Percentiles rank a stretch among this genome's conserved stretches.
phyloP scores from a whole-genome alignment of 1,284 basidiomycete species.

The Coniferiporia weirii region DNA sequence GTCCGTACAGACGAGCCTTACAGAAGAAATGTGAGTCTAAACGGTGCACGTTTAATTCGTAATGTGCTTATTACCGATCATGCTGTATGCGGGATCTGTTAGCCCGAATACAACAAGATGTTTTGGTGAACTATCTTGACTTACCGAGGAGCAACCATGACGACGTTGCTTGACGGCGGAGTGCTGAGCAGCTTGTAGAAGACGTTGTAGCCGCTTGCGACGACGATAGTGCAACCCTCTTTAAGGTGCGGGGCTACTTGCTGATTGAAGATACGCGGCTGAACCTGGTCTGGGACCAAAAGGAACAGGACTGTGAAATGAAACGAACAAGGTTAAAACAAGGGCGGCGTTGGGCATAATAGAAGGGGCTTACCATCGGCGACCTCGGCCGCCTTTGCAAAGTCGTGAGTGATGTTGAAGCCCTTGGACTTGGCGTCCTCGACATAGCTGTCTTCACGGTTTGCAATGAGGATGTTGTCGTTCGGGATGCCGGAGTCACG shows the following conservation, averaged over 20 bases:
- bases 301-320: conserved; percentile 47
- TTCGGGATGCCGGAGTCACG: conserved; percentile 60
- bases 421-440: conserved; percentile 51
- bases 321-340: conserved; percentile 23
- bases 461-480: conserved; percentile 54
- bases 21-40: neutral
- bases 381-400: conserved; percentile 47
- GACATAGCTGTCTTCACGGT: conserved; percentile 53
- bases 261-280: conserved; percentile 55
- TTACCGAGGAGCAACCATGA: conserved; percentile 63
- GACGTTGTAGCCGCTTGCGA: conserved; percentile 63
- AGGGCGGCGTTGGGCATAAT: conserved; percentile 34
- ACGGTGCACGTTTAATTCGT: neutral
- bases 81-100: conserved; percentile 8
- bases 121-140: neutral
- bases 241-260: conserved; percentile 48
- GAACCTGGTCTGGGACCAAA: conserved; percentile 59
- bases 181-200: conserved; percentile 57
- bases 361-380: conserved; percentile 47
- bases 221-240: conserved; percentile 43
- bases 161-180: conserved; percentile 49
- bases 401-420: conserved; percentile 54
- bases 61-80: conserved; percentile 16
- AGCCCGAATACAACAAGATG: neutral
- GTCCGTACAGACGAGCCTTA: conserved; percentile 52